A percentile compares a stretch with the other conserved stretches of the same genome.
Evolutionary conservation across 352 stramenopile genomes (phyloP).

Genomic region (Phytophthora lateralis): DNA sequence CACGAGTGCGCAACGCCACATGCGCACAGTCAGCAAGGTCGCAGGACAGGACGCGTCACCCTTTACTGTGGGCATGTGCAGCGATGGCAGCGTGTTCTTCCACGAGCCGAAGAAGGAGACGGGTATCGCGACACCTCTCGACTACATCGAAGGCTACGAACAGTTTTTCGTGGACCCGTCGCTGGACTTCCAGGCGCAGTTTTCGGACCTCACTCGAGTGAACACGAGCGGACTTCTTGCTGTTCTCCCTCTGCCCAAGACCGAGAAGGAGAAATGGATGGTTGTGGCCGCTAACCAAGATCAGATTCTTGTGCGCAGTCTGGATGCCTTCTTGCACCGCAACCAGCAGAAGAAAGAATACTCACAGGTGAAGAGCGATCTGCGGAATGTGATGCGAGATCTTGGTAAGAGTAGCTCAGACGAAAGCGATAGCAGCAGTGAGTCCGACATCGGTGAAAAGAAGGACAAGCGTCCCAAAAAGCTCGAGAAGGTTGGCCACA

Average conservation of each 20-base stretch:
- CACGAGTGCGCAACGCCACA: conserved; percentile 54
- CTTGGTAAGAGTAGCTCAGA: conserved; percentile 39
- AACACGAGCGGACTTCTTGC: conserved; percentile 73
- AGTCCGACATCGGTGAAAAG: conserved; percentile 24
- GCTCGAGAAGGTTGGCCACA: conserved; percentile 18
- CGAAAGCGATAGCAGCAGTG: conserved; percentile 33
- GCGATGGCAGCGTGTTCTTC: conserved; percentile 82
- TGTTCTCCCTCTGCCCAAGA: conserved; percentile 59
- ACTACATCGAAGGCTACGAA: conserved; percentile 85
- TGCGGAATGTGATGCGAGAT: conserved; percentile 51
- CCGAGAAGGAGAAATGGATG: conserved; percentile 75
- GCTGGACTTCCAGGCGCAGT: conserved; percentile 72
- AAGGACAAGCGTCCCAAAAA: conserved; percentile 38
- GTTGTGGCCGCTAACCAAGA: conserved; percentile 76
- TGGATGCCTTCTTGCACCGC: conserved; percentile 68
- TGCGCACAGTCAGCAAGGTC: conserved; percentile 77
- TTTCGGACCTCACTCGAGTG: conserved; percentile 77
- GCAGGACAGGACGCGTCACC: conserved; percentile 59
- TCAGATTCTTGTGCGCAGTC: conserved; percentile 69
- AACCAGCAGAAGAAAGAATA: conserved; percentile 59
- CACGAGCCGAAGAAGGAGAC: conserved; percentile 56
- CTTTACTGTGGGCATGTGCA: conserved; percentile 85
- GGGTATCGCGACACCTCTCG: conserved; percentile 65
- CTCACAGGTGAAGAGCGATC: conserved; percentile 48
- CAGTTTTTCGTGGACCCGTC: conserved; percentile 83